Base-by-base conservation (phyloP, 2,329 filamentous ascomycete genomes). In the Davidsoniella virescens region DNA sequence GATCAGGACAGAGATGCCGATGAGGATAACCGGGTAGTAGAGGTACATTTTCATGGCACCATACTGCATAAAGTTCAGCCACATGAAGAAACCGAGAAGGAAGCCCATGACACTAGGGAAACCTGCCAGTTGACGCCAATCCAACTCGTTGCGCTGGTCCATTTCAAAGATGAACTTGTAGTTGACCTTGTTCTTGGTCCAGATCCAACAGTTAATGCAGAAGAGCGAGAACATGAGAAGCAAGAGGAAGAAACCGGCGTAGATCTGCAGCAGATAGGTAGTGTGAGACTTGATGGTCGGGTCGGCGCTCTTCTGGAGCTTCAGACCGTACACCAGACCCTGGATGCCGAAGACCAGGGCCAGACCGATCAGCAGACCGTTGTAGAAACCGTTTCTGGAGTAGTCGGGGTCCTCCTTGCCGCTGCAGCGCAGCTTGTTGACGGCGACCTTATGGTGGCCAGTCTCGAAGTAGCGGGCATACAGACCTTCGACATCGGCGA, bases 81-180 rank as follows among this genome's bases (percentile, higher is more conserved):
- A 95, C 63, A 95, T 74, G 59, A 83, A 79, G 12, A 96, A 61
- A 0, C 88, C 88, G 38, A 90, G 70, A 4, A 87, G 62, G 45
- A 94, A 75, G 4, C 87, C 68, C 61, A 93, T 87, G 62, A 93
- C 80, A 57, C 84, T 84, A 2, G 92, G 88, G 55, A 96, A 81
- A 71, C 92, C 84, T 5, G 83, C 72, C 26, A 95, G 70, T 62
- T 94, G 80, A 57, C 85, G 80, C 87, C 90, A 98, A 63, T 96
- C 86, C 25, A 96, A 68, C 55, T 82, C 78, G 62, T 92, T 80
- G 52, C 90, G 75, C 49, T 82, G 80, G 67, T 96, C 88, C 60
- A 94, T 92, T 65, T 98, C 92, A 61, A 98, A 98, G 57, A 96
- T 87, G 63, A 95, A 95, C 49, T 82, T 77, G 62, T 96, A 96